Conservation (phyloP, 441 rosid genomes). For the Euphorbia schlechtendalii region DNA sequence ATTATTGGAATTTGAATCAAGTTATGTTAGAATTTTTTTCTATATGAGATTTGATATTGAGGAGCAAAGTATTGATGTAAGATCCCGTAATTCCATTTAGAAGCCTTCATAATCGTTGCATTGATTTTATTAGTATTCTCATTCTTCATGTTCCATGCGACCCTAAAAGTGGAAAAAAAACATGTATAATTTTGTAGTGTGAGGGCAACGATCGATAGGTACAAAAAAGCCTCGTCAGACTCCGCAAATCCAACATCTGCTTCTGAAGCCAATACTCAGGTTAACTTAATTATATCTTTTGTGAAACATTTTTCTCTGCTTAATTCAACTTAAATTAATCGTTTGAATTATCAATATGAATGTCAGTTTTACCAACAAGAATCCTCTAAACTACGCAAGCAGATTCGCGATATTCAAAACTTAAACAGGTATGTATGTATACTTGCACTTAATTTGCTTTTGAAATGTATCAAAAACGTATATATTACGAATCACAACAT, state of each 20-base stretch:
- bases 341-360: not conserved
- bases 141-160: not conserved
- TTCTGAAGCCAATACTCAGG: constrained; percentile 78
- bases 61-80: too few species aligned
- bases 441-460: too few species aligned
- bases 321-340: not conserved
- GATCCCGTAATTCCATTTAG: too few species aligned
- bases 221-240: constrained; percentile 60
- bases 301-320: not conserved
- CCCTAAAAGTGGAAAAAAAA: too few species aligned
- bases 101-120: too few species aligned
- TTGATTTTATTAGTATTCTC: too few species aligned
- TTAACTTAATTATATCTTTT: not conserved
- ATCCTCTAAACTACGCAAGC: constrained; percentile 69
- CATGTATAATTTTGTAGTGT: constrained; percentile 36
- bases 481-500: too few species aligned
- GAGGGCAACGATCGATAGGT: constrained; percentile 66
- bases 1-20: too few species aligned
- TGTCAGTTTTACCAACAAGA: constrained; percentile 81
- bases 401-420: constrained; percentile 69
- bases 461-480: too few species aligned
- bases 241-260: constrained; percentile 48
- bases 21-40: too few species aligned
- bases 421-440: constrained; percentile 57
- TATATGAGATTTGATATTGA: too few species aligned